Conservation (phyloP, 805 yeast genomes). For the Pichia nakasei region DNA sequence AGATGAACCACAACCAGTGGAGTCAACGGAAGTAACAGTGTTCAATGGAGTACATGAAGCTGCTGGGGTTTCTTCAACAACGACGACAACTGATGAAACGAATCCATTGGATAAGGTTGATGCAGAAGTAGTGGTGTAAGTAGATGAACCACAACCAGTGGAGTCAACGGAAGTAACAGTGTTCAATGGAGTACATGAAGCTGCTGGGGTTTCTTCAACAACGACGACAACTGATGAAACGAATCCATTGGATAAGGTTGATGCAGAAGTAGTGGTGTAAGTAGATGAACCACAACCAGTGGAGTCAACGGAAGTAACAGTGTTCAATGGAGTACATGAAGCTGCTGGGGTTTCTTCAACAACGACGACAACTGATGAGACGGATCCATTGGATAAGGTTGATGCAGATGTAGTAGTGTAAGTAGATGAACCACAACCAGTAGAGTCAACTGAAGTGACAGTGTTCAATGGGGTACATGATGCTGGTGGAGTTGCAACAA, state of each 20-base stretch:
- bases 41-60: neutral
- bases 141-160: slow-evolving; percentile 2
- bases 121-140: neutral
- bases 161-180: neutral
- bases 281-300: slow-evolving; percentile 1
- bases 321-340: neutral
- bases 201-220: slow-evolving; percentile 2
- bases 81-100: neutral
- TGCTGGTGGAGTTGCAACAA: neutral
- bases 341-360: neutral
- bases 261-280: neutral
- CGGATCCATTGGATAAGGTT: neutral
- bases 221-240: neutral
- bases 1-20: neutral
- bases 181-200: neutral
- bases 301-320: neutral
- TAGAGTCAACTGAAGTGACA: neutral
- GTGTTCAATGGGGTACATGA: neutral
- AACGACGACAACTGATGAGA: neutral
- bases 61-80: neutral
- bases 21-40: neutral
- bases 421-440: slow-evolving; percentile 2
- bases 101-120: neutral
- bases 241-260: neutral
- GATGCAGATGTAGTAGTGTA: neutral